A percentile compares a stretch with the other conserved stretches of the same genome.
phyloP scores from a whole-genome alignment of 768 basidiomycete species.

The Mycena pura region DNA sequence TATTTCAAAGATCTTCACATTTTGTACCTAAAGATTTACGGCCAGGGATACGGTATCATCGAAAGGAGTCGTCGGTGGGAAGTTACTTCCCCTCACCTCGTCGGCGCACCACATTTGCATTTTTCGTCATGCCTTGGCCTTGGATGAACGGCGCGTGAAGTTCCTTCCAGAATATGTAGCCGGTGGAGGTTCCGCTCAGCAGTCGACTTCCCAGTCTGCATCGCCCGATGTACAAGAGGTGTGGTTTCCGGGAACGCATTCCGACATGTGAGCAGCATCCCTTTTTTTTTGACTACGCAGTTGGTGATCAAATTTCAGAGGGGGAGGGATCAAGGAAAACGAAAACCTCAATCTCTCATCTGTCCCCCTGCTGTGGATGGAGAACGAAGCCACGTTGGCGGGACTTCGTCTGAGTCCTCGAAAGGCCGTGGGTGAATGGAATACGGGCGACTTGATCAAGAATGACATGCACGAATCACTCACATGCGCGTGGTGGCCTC shows the following conservation, averaged over 20 bases:
- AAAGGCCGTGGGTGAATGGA: not conserved
- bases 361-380: conserved; percentile 22
- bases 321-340: conserved; percentile 13
- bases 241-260: conserved; percentile 13
- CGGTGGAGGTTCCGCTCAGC: not conserved
- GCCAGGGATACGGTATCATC: conserved; percentile 11
- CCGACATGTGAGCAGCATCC: not conserved
- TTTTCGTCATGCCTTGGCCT: conserved; percentile 10
- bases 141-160: conserved; percentile 6
- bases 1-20: too few relatives aligned
- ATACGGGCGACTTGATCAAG: not conserved
- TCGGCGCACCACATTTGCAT: conserved; percentile 2
- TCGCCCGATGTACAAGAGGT: conserved; percentile 7
- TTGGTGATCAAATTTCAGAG: not conserved
- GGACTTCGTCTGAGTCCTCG: conserved; percentile 10
- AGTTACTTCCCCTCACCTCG: conserved; percentile 3
- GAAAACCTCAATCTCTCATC: conserved; percentile 14
- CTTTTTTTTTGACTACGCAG: not conserved
- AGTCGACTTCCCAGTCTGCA: not conserved
- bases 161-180: conserved; percentile 4
- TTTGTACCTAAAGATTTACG: not conserved
- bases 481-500: not conserved
- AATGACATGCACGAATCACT: conserved; percentile 2
- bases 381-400: conserved; percentile 13
- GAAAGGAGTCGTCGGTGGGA: not conserved